phyloP scores from a whole-genome alignment of 1,139 yeast genomes.

The Martiniozyma asiatica region DNA sequence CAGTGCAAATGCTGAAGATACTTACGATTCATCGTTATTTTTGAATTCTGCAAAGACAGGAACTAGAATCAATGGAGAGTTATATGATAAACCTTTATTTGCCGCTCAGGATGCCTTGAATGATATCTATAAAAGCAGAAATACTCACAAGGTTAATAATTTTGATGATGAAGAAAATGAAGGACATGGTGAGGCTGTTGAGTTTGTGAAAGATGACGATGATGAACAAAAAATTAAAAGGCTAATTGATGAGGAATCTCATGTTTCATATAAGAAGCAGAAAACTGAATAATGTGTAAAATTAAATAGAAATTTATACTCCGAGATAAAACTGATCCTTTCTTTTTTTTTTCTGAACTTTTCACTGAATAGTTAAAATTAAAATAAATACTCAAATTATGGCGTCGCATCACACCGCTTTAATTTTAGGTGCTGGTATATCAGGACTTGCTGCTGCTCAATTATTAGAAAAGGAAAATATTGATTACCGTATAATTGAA shows the following conservation, averaged over 20 bases:
- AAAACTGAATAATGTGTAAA: no score
- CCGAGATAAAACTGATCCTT: no score
- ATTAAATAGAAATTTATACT: no score
- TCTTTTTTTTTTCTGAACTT: no score
- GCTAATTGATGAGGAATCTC: no score
- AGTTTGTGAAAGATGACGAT: constrained; percentile 33
- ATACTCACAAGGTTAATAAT: constrained; percentile 11
- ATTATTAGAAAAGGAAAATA: constrained; percentile 33
- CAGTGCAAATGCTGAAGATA: constrained; percentile 24
- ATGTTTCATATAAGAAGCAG: no score
- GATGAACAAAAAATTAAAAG: constrained; percentile 1
- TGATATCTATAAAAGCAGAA: constrained; percentile 33
- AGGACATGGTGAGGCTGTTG: constrained; percentile 33
- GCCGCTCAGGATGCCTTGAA: constrained; percentile 37
- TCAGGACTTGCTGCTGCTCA: constrained; percentile 74
- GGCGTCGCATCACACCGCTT: constrained; percentile 21
- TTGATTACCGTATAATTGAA: constrained; percentile 38
- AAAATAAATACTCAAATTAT: no score
- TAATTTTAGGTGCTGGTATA: constrained; percentile 73
- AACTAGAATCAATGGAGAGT: constrained; percentile 31
- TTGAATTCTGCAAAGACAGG: constrained; percentile 31
- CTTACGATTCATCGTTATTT: constrained; percentile 45
- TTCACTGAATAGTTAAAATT: no score
- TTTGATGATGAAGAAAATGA: constrained; percentile 17
- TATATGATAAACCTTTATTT: constrained; percentile 47